These are phyloP conservation scores for Nemania serpens DNA, from an alignment of 2,329 filamentous ascomycete genomes.

Conservation along the genomic window DNA sequence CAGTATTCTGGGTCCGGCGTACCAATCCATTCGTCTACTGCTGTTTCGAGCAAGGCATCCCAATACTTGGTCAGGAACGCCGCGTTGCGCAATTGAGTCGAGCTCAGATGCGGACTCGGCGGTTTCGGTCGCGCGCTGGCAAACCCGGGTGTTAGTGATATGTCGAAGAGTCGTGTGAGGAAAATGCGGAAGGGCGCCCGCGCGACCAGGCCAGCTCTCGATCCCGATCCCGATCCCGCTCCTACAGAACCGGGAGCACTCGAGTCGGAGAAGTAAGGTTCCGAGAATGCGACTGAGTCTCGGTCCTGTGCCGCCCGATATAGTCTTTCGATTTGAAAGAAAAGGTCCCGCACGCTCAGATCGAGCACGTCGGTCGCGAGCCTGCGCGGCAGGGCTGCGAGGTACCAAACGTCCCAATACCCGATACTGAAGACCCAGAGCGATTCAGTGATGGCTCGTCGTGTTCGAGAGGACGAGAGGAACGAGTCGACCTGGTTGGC, in stretches of 20 bases:
- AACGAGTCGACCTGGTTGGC: slow-evolving; percentile 51
- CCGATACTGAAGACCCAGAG: slow-evolving; percentile 59
- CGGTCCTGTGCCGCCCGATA: slow-evolving; percentile 50
- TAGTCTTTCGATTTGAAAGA: slow-evolving; percentile 53
- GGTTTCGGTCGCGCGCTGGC: slow-evolving; percentile 47
- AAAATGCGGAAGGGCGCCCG: slow-evolving; percentile 53
- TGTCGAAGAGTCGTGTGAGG: slow-evolving; percentile 57
- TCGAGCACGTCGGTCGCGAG: slow-evolving; percentile 46
- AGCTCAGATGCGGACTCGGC: slow-evolving; percentile 50
- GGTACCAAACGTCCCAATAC: slow-evolving; percentile 60
- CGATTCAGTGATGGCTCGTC: slow-evolving; percentile 49
- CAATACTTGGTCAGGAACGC: slow-evolving; percentile 55
- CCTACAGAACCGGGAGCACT: slow-evolving; percentile 16
- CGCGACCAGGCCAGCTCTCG: slow-evolving; percentile 30
- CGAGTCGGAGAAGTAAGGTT: slow-evolving; percentile 41
- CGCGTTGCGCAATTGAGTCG: slow-evolving; percentile 60
- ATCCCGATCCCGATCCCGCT: slow-evolving; percentile 22
- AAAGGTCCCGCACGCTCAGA: slow-evolving; percentile 46
- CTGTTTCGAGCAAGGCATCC: slow-evolving; percentile 51
- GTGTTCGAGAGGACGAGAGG: slow-evolving; percentile 46
- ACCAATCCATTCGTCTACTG: slow-evolving; percentile 51
- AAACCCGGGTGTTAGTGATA: slow-evolving; percentile 60
- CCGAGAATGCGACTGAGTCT: slow-evolving; percentile 52
- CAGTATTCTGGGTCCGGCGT: slow-evolving; percentile 34
- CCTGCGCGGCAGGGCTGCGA: slow-evolving; percentile 52